Base-by-base conservation (phyloP, 1,139 yeast genomes). In the Pneumocystis wakefieldiae region DNA sequence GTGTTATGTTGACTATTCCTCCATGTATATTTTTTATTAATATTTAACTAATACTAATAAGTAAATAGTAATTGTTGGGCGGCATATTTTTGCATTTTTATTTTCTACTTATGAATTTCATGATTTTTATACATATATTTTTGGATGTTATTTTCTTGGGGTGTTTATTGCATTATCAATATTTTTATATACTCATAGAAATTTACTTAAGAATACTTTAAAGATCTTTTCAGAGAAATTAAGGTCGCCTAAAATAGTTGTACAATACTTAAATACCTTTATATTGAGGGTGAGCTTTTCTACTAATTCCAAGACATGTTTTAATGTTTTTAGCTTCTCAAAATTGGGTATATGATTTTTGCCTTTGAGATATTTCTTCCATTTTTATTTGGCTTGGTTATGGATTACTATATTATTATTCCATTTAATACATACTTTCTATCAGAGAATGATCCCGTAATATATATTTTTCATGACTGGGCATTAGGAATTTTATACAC, bases 11-110 rank as follows among this genome's bases (percentile, higher is more conserved):
- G 4, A 69, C 74, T 14, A 69, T 70, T 2, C 64, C 69, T 7
- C 76, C 76, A 37, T 39, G 59, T 57, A 57, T 39, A 17, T 29
- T 39, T 24, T 35, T 60, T 10, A 41, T 38, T 28, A 29, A 39
- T 19, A 17, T 57, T 42, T 35, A 48, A 29, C 7, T 28, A 1
- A 29, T 42, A 28, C 57, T 48, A 12, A 48, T 14, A 19, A 12
- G 32, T 24, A 2, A 24, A 24, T 59, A 15, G 57, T 75, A n/a
- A 62, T 71, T n/a, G 57, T 72, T n/a, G 77, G 77, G 12, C 67
- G 71, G 39, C 53, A 17, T 19, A 35, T 61, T 35, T 60, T 62
- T 65, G 38, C 48, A 57, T 35, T 15, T 39, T 19, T 62, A 24
- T 32, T 57, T 59, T 42, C 61, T 32, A 63, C 61, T 15, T 60